Evolutionary conservation across 768 basidiomycete genomes (phyloP).

Genomic region (Dioszegia hungarica): DNA sequence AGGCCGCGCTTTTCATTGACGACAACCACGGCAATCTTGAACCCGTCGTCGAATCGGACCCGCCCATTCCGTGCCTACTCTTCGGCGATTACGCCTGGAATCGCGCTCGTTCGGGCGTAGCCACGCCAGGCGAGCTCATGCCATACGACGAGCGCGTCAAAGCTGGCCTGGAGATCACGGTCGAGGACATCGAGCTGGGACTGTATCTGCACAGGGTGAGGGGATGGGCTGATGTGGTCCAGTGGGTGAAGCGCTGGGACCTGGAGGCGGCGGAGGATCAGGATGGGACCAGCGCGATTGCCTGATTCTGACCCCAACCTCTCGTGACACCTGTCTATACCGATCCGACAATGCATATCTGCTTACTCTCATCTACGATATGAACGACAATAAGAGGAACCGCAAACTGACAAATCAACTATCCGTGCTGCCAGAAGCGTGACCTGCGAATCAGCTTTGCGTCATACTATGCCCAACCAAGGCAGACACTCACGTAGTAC

Average conservation of each 20-base stretch:
- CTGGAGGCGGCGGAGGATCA: constrained; percentile 1
- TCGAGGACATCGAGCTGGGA: constrained; percentile 16
- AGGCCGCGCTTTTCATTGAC: constrained; percentile 38
- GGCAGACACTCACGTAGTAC: constrained; percentile 23
- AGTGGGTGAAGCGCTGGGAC: constrained; percentile 37
- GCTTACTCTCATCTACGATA: neutral
- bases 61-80: constrained; percentile 28
- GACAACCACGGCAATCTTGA: constrained; percentile 37
- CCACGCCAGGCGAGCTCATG: constrained; percentile 32
- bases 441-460: neutral
- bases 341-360: no score
- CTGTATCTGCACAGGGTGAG: constrained; percentile 11
- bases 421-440: constrained; percentile 37
- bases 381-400: neutral
- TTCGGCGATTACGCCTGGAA: constrained; percentile 39
- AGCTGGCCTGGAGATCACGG: constrained; percentile 13
- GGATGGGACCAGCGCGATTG: no score
- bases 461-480: neutral
- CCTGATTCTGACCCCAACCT: no score
- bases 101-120: constrained; percentile 19
- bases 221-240: constrained; percentile 34
- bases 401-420: neutral
- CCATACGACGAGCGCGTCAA: constrained; percentile 28
- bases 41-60: constrained; percentile 19
- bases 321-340: no score